Percentiles rank a stretch among this genome's conserved stretches.
phyloP scores from a whole-genome alignment of 176 grass and related monocot genomes.

The Oryza coarctata region DNA sequence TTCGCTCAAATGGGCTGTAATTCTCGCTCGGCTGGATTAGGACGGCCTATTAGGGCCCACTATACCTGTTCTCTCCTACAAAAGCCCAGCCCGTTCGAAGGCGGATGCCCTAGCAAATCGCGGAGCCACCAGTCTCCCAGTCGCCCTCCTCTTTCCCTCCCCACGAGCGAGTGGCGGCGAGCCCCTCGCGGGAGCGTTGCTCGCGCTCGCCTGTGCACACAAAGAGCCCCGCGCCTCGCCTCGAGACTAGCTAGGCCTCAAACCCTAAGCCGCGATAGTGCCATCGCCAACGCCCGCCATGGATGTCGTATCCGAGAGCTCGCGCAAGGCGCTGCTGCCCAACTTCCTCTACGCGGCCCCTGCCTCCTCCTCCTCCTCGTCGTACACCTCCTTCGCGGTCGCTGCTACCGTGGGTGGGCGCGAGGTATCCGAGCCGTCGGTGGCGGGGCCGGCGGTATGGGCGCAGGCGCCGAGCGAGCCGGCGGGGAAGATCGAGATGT shows the following conservation, averaged over 20 bases:
- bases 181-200: conserved; percentile 14
- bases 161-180: conserved; percentile 38
- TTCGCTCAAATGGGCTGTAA: background rate
- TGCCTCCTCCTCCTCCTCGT: background rate
- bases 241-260: background rate
- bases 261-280: background rate
- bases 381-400: background rate
- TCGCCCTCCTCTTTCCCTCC: background rate
- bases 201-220: conserved; percentile 19
- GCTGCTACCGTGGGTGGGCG: background rate
- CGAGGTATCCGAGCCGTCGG: background rate
- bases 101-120: conserved; percentile 41
- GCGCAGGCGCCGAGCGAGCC: conserved; percentile 42
- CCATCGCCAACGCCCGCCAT: conserved; percentile 5
- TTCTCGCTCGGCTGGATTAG: too few relatives aligned
- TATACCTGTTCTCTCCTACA: background rate
- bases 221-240: background rate
- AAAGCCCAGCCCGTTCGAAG: background rate
- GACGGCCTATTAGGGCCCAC: background rate
- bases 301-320: conserved; percentile 48
- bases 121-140: conserved; percentile 31
- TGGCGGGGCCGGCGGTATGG: conserved; percentile 12
- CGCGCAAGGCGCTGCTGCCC: conserved; percentile 48
- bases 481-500: conserved; percentile 53
- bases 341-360: conserved; percentile 49